Percentiles rank a stretch among this genome's conserved stretches.
Evolutionary conservation across 495 filamentous ascomycete genomes (phyloP).

Genomic region (Evernia prunastri): DNA sequence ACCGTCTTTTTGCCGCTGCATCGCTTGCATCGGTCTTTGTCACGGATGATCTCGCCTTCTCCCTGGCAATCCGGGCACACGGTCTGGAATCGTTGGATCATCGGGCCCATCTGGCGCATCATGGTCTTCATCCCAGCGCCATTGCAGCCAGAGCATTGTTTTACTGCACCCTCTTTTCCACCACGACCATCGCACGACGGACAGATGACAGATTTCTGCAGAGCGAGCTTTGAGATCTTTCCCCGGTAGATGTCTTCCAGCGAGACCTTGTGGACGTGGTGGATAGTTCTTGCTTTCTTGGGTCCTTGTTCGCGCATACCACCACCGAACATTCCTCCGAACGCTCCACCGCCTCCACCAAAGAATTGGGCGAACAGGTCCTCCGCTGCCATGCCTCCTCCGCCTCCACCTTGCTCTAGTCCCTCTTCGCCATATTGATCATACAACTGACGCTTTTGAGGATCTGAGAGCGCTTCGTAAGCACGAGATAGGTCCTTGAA

Average conservation of each 20-base stretch:
- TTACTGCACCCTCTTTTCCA: constrained; percentile 94
- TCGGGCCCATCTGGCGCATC: constrained; percentile 99
- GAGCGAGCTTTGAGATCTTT: constrained; percentile 92
- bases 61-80: constrained; percentile 97
- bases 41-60: constrained; percentile 91
- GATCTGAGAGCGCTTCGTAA: constrained; percentile 88
- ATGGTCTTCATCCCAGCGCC: constrained; percentile 98
- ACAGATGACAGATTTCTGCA: constrained; percentile 98
- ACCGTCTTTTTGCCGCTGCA: constrained; percentile 96
- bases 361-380: constrained; percentile 99
- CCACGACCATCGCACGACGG: constrained; percentile 90
- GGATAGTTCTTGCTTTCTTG: constrained; percentile 90
- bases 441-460: constrained; percentile 84
- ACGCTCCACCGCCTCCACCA: constrained; percentile 71
- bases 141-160: constrained; percentile 82
- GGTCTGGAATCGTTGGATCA: constrained; percentile 99
- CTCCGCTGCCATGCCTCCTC: constrained; percentile 88
- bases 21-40: constrained; percentile 91
- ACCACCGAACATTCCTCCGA: constrained; percentile 79
- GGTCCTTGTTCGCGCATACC: constrained; percentile 79
- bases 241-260: constrained; percentile 97
- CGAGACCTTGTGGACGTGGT: constrained; percentile 96
- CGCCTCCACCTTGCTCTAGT: constrained; percentile 76
- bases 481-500: constrained; percentile 97
- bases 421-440: constrained; percentile 98